A percentile compares a stretch with the other conserved stretches of the same genome.
Conservation (phyloP, 2,329 filamentous ascomycete genomes). For the Tolypocladium endophyticum region DNA sequence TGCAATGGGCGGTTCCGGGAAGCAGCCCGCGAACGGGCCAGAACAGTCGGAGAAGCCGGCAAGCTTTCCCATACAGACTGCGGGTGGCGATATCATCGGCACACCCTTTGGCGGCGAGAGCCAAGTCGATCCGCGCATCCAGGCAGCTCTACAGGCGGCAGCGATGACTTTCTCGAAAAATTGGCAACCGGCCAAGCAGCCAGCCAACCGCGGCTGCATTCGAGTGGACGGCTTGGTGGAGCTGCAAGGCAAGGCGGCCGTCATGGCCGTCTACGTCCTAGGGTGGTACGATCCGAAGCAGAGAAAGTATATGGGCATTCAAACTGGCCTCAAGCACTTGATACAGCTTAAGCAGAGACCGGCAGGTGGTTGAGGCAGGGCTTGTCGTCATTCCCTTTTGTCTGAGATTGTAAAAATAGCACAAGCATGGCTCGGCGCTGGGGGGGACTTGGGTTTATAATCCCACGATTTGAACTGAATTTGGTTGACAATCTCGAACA, state of each 20-base stretch:
- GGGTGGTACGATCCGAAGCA: conserved; percentile 48
- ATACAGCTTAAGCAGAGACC: conserved; percentile 29
- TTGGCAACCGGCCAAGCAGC: conserved; percentile 32
- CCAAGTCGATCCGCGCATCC: conserved; percentile 23
- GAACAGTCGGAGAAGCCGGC: conserved; percentile 14
- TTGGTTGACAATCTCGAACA: neutral
- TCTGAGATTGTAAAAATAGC: neutral
- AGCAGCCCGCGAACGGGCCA: conserved; percentile 12
- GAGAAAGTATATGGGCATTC: conserved; percentile 28
- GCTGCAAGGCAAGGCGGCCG: conserved; percentile 32
- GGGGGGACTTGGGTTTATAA: conserved; percentile 12
- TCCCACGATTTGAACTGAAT: conserved; percentile 11
- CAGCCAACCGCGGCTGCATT: conserved; percentile 40
- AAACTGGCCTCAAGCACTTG: conserved; percentile 32
- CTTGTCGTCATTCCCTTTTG: neutral
- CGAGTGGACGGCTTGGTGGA: conserved; percentile 44
- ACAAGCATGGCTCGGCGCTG: conserved; percentile 14
- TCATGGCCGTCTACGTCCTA: conserved; percentile 38
- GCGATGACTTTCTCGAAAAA: conserved; percentile 27
- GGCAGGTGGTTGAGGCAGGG: conserved; percentile 14
- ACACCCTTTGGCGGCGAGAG: conserved; percentile 16
- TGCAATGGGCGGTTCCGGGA: conserved; percentile 10
- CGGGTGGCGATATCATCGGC: conserved; percentile 13
- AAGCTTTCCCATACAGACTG: conserved; percentile 12
- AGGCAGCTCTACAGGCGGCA: conserved; percentile 21